Percentiles rank a stretch among this genome's conserved stretches.
Evolutionary conservation across 1,284 basidiomycete species (phyloP).

Genomic region (Rhizoctonia solani): DNA sequence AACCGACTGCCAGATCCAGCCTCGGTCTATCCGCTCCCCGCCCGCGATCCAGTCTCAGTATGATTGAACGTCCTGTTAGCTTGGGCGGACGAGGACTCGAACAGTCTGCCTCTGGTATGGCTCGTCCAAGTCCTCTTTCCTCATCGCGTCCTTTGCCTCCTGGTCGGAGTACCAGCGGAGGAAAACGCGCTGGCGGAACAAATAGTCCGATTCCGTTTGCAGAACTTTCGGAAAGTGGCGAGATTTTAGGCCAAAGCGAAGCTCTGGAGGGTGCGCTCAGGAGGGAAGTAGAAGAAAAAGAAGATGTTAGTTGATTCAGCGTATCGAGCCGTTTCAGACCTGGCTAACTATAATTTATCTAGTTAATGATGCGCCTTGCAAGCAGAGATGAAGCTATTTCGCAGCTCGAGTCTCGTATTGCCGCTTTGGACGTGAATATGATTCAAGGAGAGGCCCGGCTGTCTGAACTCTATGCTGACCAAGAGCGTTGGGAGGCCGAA

Average conservation of each 20-base stretch:
- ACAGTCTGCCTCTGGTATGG: conserved; percentile 1
- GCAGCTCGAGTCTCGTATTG: conserved; percentile 64
- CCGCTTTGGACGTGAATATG: conserved; percentile 62
- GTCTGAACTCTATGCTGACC: conserved; percentile 76
- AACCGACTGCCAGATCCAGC: not conserved
- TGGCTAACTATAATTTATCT: conserved; percentile 25
- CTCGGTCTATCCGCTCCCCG: conserved; percentile 2
- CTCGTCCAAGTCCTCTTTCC: conserved; percentile 5
- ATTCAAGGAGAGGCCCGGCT: conserved; percentile 68
- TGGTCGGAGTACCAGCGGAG: conserved; percentile 6
- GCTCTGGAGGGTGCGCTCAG: conserved; percentile 64
- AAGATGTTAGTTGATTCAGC: conserved; percentile 57
- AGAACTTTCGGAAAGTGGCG: conserved; percentile 20
- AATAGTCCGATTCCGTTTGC: not conserved
- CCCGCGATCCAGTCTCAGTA: not conserved
- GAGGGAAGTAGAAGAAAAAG: conserved; percentile 76
- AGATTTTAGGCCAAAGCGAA: conserved; percentile 45
- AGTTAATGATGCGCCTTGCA: conserved; percentile 76
- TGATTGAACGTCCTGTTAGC: not conserved
- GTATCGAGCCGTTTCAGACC: conserved; percentile 35
- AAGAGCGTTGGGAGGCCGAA: conserved; percentile 74
- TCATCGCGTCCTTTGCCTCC: conserved; percentile 35
- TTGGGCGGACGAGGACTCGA: not conserved
- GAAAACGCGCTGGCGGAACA: not conserved
- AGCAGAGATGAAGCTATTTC: conserved; percentile 72